These are phyloP conservation scores for Acorus calamus DNA, from an alignment of 106 monocot species.

Conservation along the genomic window DNA sequence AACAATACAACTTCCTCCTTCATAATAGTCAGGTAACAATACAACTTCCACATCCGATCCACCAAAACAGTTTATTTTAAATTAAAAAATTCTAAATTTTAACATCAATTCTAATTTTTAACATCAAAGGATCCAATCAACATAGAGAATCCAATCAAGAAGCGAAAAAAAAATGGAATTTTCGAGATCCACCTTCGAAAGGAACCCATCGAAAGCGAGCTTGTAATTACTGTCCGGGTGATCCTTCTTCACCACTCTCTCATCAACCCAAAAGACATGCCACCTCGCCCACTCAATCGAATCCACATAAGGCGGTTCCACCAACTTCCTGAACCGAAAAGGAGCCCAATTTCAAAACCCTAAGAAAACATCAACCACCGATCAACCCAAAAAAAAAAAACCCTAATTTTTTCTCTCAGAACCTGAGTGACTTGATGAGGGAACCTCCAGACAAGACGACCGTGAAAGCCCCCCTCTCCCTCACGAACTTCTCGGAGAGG, in stretches of 20 bases:
- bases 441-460: constrained; percentile 88
- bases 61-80: too few relatives aligned
- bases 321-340: constrained; percentile 46
- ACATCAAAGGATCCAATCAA: too few relatives aligned
- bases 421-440: constrained; percentile 76
- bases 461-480: constrained; percentile 59
- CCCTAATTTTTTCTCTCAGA: not conserved
- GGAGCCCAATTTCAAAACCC: not conserved
- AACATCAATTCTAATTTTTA: too few relatives aligned
- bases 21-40: too few relatives aligned
- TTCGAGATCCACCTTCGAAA: constrained; percentile 47
- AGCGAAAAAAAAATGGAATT: too few relatives aligned
- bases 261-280: constrained; percentile 96
- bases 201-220: constrained; percentile 67
- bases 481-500: constrained; percentile 50
- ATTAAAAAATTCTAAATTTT: too few relatives aligned
- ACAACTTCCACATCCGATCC: too few relatives aligned
- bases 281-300: constrained; percentile 74
- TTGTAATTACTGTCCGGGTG: constrained; percentile 84
- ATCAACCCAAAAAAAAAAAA: not conserved
- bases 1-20: too few relatives aligned
- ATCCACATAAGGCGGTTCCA: constrained; percentile 55
- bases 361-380: not conserved
- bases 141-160: too few relatives aligned
- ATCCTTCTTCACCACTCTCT: constrained; percentile 78